Percentiles rank a stretch among this genome's conserved stretches.
These are phyloP conservation scores for Salvia splendens DNA, from an alignment of 257 asterid species.

Conservation along the genomic window DNA sequence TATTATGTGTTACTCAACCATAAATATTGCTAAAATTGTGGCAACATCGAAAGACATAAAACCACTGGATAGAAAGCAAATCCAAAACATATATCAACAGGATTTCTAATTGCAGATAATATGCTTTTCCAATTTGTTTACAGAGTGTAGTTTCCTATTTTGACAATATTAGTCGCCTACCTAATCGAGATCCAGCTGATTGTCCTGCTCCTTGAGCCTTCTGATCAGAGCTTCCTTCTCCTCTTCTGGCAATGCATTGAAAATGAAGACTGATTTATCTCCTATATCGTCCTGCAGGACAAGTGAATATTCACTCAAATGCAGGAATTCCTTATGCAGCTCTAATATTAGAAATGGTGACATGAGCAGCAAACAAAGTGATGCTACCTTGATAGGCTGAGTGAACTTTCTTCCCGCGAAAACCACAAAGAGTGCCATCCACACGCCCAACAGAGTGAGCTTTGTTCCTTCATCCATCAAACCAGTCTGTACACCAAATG, in stretches of 20 bases:
- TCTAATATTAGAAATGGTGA: not conserved
- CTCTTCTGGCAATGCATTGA: conserved; percentile 64
- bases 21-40: not conserved
- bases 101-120: not conserved
- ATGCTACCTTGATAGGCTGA: conserved; percentile 78
- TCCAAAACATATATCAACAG: not conserved
- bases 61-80: not conserved
- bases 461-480: conserved; percentile 81
- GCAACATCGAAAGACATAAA: not conserved
- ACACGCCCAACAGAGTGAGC: conserved; percentile 56
- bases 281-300: conserved; percentile 84
- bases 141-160: conserved; percentile 27
- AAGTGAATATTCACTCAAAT: conserved; percentile 7
- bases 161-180: conserved; percentile 24
- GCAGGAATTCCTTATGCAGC: not conserved
- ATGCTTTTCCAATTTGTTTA: conserved; percentile 2
- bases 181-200: conserved; percentile 39
- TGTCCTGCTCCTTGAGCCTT: conserved; percentile 54
- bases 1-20: not conserved
- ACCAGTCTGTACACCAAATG: conserved; percentile 52
- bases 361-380: not conserved
- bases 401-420: conserved; percentile 95
- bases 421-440: conserved; percentile 80
- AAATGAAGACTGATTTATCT: conserved; percentile 84
- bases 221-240: conserved; percentile 58